These are phyloP conservation scores for Ophiocordyceps camponoti-leonardi DNA, from an alignment of 2,329 filamentous ascomycete genomes.

Conservation along the genomic window DNA sequence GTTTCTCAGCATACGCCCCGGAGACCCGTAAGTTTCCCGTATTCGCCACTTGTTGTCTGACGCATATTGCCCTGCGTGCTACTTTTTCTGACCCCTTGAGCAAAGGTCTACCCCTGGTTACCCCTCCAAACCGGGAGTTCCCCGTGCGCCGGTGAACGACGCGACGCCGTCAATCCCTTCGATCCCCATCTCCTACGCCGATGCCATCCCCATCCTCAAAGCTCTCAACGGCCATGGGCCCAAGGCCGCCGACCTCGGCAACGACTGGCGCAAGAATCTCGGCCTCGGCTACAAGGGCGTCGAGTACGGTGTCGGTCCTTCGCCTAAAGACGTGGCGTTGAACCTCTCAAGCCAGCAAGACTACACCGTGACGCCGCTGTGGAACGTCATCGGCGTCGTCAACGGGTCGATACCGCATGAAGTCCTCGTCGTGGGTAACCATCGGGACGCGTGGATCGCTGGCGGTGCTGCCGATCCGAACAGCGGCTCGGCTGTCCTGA, in stretches of 20 bases:
- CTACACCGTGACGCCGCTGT: constrained; percentile 65
- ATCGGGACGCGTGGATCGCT: constrained; percentile 77
- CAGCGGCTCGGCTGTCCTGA: constrained; percentile 62
- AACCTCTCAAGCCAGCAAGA: constrained; percentile 67
- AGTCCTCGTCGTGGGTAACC: constrained; percentile 80
- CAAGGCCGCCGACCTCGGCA: constrained; percentile 54
- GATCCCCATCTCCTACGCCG: constrained; percentile 73
- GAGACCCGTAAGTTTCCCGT: constrained; percentile 40
- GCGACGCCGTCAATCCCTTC: constrained; percentile 76
- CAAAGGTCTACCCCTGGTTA: constrained; percentile 71
- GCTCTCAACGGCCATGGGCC: constrained; percentile 82
- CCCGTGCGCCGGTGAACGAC: constrained; percentile 51
- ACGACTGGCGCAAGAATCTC: constrained; percentile 51
- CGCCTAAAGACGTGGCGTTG: constrained; percentile 52
- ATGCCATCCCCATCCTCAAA: constrained; percentile 75
- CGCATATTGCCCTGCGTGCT: too few species aligned
- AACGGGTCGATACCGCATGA: constrained; percentile 76
- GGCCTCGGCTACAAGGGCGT: constrained; percentile 68
- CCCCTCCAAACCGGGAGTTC: constrained; percentile 76
- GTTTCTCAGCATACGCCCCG: constrained; percentile 53
- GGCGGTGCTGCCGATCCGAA: constrained; percentile 76
- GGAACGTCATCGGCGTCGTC: constrained; percentile 86
- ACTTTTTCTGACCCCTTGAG: neutral
- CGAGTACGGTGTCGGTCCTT: constrained; percentile 70
- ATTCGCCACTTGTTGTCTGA: neutral